Percentiles rank a stretch among this genome's conserved stretches.
These are phyloP conservation scores for Earliella scabrosa DNA, from an alignment of 1,284 basidiomycete genomes.

Conservation along the genomic window DNA sequence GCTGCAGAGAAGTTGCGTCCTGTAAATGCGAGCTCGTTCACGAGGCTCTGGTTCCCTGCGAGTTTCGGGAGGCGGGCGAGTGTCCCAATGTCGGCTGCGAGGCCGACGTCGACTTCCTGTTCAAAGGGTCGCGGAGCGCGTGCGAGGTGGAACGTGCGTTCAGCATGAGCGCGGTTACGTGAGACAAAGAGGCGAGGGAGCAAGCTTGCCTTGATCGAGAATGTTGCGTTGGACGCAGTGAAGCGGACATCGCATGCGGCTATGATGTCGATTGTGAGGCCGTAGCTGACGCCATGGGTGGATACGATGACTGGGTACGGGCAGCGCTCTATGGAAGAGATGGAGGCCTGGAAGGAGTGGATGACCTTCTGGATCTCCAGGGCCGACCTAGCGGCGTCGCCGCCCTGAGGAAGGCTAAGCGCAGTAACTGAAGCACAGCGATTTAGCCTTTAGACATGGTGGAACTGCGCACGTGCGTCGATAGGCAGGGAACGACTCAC, in stretches of 20 bases:
- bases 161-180: no score
- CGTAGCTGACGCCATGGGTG: slow-evolving; percentile 77
- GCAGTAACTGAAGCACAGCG: no score
- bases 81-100: slow-evolving; percentile 91
- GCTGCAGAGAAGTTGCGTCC: slow-evolving; percentile 71
- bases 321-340: slow-evolving; percentile 72
- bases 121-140: no score
- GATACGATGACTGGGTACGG: slow-evolving; percentile 88
- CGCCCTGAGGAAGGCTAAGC: no score
- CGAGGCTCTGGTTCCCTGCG: slow-evolving; percentile 79
- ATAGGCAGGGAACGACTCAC: no score
- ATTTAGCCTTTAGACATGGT: no score
- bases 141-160: no score
- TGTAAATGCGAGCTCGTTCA: slow-evolving; percentile 82
- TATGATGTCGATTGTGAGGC: slow-evolving; percentile 81
- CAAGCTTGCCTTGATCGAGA: slow-evolving; percentile 90
- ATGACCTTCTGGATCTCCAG: slow-evolving; percentile 54
- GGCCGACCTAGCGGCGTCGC: slow-evolving; percentile 52
- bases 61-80: slow-evolving; percentile 87
- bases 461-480: no score
- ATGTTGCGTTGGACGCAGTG: slow-evolving; percentile 62
- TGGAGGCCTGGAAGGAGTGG: slow-evolving; percentile 75
- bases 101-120: slow-evolving; percentile 92
- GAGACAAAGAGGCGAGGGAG: no score
- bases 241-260: slow-evolving; percentile 85